Base-by-base conservation (phyloP, 139 green algal species). In the Yamagishiella unicocca region DNA sequence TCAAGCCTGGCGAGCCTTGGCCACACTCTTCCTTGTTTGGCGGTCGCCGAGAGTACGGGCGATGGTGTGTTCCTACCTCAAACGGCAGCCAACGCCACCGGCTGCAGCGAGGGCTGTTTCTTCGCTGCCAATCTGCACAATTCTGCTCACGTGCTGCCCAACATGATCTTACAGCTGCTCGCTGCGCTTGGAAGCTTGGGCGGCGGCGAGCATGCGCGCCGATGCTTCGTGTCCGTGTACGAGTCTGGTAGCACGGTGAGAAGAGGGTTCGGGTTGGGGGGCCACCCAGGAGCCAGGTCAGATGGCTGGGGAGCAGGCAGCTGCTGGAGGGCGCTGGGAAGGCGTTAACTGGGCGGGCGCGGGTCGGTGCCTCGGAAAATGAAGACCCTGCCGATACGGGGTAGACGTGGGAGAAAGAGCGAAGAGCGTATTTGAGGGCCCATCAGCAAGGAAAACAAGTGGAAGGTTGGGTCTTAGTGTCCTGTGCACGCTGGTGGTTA, bases 111-210 rank as follows among this genome's bases (percentile, higher is more conserved):
- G 1, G 77, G 77, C 55, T 85, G 78, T 38, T 85, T 75, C 78
- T 76, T 96, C 29, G 93, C 93, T 35, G 89, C 88, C 22, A 95
- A 94, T 54, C 73, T 95, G 62, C 87, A 91, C 82, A 93, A 94
- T 84, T 93, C 72, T 31, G 86, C 82, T 67, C 33, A 79, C 14
- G 45, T 94, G 0, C 67, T 94, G 37, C 93, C 93, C 5, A 89
- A 95, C 76, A 88, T 93, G 50, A 82, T 94, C 0, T 6, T 89
- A 1, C 92, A 95, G 77, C 50, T 93, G 29, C 40, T 90, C 5
- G 35, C 82, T 3, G 25, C 87, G 25, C 50, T 85, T 1, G 54
- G 62, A 2, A 46, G 35, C 46, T 61, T 72, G 38, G 68, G n/a
- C 17, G 50, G 38, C 33, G 72, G 43, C 72, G 24, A 62, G 24